These are phyloP conservation scores for Podospora tetraspora DNA, from an alignment of 495 filamentous ascomycete genomes.

Conservation along the genomic window DNA sequence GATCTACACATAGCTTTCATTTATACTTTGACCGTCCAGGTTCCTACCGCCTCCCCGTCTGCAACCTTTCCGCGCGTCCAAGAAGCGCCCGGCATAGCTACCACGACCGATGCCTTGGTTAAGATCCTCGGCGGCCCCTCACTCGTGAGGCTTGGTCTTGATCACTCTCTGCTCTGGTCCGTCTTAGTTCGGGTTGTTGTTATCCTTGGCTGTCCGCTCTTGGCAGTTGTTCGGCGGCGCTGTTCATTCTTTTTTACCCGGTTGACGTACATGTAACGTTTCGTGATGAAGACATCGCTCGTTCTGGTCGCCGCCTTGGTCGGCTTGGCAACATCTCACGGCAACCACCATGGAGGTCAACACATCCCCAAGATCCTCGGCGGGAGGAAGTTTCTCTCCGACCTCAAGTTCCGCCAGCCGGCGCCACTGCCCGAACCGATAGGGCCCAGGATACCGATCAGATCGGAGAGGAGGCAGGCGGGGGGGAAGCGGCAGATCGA, in stretches of 20 bases:
- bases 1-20: slow-evolving; percentile 20
- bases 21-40: slow-evolving; percentile 22
- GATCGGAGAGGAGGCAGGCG: slow-evolving; percentile 7
- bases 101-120: slow-evolving; percentile 9
- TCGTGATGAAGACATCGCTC: slow-evolving; percentile 32
- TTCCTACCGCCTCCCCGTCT: slow-evolving; percentile 13
- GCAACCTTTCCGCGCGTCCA: slow-evolving; percentile 23
- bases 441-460: slow-evolving; percentile 2
- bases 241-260: neutral
- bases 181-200: neutral
- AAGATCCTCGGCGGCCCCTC: slow-evolving; percentile 20
- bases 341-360: slow-evolving; percentile 24
- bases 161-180: slow-evolving; percentile 11
- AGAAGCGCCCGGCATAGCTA: slow-evolving; percentile 11
- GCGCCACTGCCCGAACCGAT: neutral
- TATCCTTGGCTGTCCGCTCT: slow-evolving; percentile 1
- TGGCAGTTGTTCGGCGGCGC: slow-evolving; percentile 4
- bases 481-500: slow-evolving; percentile 17
- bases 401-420: slow-evolving; percentile 22
- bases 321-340: slow-evolving; percentile 28
- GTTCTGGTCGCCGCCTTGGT: slow-evolving; percentile 24
- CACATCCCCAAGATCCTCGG: slow-evolving; percentile 36
- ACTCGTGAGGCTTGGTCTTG: slow-evolving; percentile 14
- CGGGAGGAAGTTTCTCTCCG: slow-evolving; percentile 31
- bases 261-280: slow-evolving; percentile 9